A percentile compares a stretch with the other conserved stretches of the same genome.
phyloP scores from a whole-genome alignment of 495 filamentous ascomycete species.

The Aspergillus carlsbadensis region DNA sequence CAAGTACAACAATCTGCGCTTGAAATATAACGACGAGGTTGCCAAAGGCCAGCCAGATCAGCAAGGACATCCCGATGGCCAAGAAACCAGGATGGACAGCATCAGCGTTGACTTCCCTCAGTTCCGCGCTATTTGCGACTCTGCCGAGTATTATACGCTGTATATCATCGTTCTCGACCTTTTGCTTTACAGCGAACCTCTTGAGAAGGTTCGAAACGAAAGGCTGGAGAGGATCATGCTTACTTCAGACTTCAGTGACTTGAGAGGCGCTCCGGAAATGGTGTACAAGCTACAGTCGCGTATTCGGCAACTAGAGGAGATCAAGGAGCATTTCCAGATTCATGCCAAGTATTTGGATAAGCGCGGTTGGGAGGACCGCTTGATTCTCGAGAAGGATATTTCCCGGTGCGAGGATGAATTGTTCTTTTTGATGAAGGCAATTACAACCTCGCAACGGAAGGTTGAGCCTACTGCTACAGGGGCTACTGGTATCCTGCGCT shows the following conservation, averaged over 20 bases:
- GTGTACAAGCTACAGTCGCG: constrained; percentile 86
- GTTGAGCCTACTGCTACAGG: constrained; percentile 63
- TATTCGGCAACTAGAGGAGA: constrained; percentile 91
- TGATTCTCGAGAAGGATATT: constrained; percentile 83
- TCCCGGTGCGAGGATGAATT: constrained; percentile 91
- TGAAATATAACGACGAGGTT: constrained; percentile 97
- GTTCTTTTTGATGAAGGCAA: constrained; percentile 99
- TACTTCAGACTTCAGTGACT: constrained; percentile 98
- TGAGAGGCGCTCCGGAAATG: constrained; percentile 91
- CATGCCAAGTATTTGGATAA: constrained; percentile 85
- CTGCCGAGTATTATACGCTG: constrained; percentile 92
- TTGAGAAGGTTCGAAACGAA: constrained; percentile 93
- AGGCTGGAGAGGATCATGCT: constrained; percentile 97
- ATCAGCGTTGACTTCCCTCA: constrained; percentile 96
- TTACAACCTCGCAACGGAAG: constrained; percentile 91
- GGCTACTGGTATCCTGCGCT: constrained; percentile 76
- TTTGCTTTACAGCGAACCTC: constrained; percentile 88
- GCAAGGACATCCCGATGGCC: constrained; percentile 31
- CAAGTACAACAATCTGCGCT: constrained; percentile 94
- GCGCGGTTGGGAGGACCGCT: constrained; percentile 85
- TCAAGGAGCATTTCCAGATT: constrained; percentile 93
- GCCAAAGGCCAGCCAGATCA: constrained; percentile 54
- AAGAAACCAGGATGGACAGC: constrained; percentile 85
- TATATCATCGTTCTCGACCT: constrained; percentile 97
- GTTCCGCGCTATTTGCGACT: constrained; percentile 89